Conservation (phyloP, 2,329 filamentous ascomycete species). For the Canariomyces notabilis region DNA sequence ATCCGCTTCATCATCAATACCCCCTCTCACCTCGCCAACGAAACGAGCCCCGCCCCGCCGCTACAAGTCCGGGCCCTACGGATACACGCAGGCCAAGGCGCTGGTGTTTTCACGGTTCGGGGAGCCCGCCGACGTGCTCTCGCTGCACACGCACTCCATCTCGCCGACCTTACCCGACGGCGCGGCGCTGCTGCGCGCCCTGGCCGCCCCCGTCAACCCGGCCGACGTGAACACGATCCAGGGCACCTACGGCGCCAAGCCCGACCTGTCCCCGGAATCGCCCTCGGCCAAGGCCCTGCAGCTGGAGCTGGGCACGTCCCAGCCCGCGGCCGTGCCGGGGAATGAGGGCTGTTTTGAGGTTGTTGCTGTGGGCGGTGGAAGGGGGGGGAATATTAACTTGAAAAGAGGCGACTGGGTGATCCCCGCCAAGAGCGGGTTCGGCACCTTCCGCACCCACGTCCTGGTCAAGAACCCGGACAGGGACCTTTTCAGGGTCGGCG, state of each 20-base stretch:
- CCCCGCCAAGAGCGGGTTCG: conserved; percentile 74
- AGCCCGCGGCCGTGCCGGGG: conserved; percentile 72
- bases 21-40: conserved; percentile 7
- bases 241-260: conserved; percentile 87
- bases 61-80: conserved; percentile 60
- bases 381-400: conserved; percentile 42
- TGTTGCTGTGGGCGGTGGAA: conserved; percentile 56
- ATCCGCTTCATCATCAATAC: not conserved
- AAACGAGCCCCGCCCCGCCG: conserved; percentile 30
- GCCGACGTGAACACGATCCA: conserved; percentile 98
- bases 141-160: conserved; percentile 70
- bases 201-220: conserved; percentile 90
- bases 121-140: conserved; percentile 66
- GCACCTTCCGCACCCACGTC: conserved; percentile 92
- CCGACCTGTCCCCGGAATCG: conserved; percentile 66
- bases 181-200: conserved; percentile 73
- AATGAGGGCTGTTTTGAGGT: conserved; percentile 96
- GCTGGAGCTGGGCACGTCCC: conserved; percentile 66
- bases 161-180: conserved; percentile 63
- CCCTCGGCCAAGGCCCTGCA: too few relatives aligned
- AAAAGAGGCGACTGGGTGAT: conserved; percentile 88
- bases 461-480: conserved; percentile 51
- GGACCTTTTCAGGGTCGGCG: conserved; percentile 58
- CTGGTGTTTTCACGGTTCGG: conserved; percentile 71
- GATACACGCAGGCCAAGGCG: conserved; percentile 81